Conservation (phyloP, 2,329 filamentous ascomycete genomes). For the Sporothrix inflata region DNA sequence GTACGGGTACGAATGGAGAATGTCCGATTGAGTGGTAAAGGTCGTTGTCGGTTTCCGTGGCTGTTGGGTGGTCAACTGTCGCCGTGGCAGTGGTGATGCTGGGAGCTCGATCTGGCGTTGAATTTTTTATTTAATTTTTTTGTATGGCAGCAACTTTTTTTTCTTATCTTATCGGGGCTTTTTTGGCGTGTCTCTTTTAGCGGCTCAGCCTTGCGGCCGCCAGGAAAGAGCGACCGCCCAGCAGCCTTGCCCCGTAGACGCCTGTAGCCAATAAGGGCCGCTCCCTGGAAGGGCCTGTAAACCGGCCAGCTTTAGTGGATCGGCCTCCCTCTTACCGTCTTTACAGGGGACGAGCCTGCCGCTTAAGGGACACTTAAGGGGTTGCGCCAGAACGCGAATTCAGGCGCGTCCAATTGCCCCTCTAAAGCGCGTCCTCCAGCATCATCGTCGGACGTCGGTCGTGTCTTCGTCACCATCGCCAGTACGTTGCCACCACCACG, state of each 20-base stretch:
- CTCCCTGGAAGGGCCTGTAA: not conserved
- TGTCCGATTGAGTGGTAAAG: not conserved
- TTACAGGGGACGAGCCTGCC: not conserved
- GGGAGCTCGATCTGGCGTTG: conserved; percentile 14
- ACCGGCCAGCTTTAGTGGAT: not conserved
- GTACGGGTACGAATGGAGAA: not conserved
- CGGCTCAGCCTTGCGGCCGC: conserved; percentile 24
- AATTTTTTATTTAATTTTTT: conserved; percentile 26
- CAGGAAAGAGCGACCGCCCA: conserved; percentile 14
- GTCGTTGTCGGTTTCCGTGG: not conserved
- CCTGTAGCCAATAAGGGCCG: conserved; percentile 20
- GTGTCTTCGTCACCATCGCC: not conserved
- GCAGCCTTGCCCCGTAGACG: conserved; percentile 32
- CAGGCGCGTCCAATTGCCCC: conserved; percentile 23
- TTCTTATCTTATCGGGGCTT: conserved; percentile 32
- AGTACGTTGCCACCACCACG: not conserved
- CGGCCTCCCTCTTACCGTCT: not conserved
- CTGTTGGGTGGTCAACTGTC: not conserved
- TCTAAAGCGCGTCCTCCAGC: conserved; percentile 20
- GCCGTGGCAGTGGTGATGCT: not conserved
- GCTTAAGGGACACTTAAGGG: conserved; percentile 6
- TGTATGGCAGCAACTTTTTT: conserved; percentile 30
- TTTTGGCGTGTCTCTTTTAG: not conserved
- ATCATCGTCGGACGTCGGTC: not conserved
- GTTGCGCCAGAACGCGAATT: conserved; percentile 21